These are phyloP conservation scores for Colletotrichum liaoningense DNA, from an alignment of 2,329 filamentous ascomycete species.

Conservation along the genomic window DNA sequence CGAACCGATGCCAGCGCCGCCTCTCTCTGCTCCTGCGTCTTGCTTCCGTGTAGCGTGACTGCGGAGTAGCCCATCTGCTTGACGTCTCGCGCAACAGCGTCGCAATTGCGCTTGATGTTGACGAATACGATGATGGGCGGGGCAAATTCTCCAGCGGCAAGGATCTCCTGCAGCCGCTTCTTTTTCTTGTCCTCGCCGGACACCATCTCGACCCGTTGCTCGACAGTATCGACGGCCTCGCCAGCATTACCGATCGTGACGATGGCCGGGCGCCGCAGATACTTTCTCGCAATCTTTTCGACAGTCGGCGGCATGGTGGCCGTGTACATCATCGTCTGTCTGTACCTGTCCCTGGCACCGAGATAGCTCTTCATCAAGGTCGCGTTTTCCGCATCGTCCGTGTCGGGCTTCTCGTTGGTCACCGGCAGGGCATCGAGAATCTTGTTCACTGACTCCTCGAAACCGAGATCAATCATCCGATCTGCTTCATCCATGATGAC, in stretches of 20 bases:
- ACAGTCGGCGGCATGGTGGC: conserved; percentile 95
- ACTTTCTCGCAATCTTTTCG: conserved; percentile 97
- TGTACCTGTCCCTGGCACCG: conserved; percentile 81
- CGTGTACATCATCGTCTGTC: conserved; percentile 99
- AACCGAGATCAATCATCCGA: conserved; percentile 98
- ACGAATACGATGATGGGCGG: conserved; percentile 98
- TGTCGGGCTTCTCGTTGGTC: conserved; percentile 94
- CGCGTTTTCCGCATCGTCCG: conserved; percentile 88
- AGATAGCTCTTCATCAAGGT: conserved; percentile 86
- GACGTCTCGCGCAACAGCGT: conserved; percentile 93
- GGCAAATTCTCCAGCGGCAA: conserved; percentile 81
- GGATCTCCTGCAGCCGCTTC: conserved; percentile 92
- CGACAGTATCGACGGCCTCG: conserved; percentile 96
- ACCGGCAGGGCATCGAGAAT: conserved; percentile 95
- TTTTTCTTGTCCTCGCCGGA: conserved; percentile 94
- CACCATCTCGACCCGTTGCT: conserved; percentile 95
- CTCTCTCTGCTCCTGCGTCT: conserved; percentile 98
- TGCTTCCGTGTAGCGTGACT: conserved; percentile 93
- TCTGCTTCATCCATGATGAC: conserved; percentile 99
- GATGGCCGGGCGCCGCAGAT: conserved; percentile 90
- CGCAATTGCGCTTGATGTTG: conserved; percentile 99
- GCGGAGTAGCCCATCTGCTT: conserved; percentile 91
- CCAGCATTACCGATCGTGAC: conserved; percentile 95
- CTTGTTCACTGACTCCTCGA: conserved; percentile 97
- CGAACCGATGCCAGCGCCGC: conserved; percentile 89